Evolutionary conservation across 2,329 filamentous ascomycete genomes (phyloP), one percentile per base, ranked within the genome.

Genomic region (Diaporthe helianthi): DNA sequence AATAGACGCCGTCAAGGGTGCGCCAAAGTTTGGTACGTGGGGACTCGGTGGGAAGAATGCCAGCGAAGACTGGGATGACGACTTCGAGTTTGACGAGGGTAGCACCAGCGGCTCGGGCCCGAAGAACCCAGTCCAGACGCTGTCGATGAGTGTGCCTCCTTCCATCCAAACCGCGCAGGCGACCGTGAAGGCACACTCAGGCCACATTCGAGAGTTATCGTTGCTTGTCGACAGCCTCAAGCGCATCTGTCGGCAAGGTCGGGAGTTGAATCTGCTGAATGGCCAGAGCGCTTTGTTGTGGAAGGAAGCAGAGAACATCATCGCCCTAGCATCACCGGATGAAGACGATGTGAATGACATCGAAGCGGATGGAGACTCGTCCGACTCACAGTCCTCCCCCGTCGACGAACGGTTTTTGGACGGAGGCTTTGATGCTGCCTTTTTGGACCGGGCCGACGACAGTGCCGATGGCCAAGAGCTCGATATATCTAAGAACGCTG

Each of bases 61-160:
- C 13, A 94, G 91, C 71, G 93, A 97, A 77, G 93, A 96, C 76
- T 97, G 93, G 93, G 93, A 95, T 74, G 92, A 94, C 72, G 93
- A 97, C 77, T 96, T 97, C 74, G 92, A 95, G 71, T 94, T 95
- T 76, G 86, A 84, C 38, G 82, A 80, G 52, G 75, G 79, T 44
- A 77, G 71, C 5, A 78, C 79, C n/a, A 77, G 78, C 46, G 79
- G 78, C 49, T 80, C 80, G 64, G 79, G 78, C 24, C 69, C 69
- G 24, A 61, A 68, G 47, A 69, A 64, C 26, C 75, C 78, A 6
- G 78, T 78, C 4, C 78, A 78, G 2, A 76, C 78, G 8, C 80
- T 83, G 66, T 79, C 81, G 1, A 92, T 93, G 88, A 79, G 91
- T n/a, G 90, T 97, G 29, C 93, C 93, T 0, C 88, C 90, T 73